phyloP scores from a whole-genome alignment of 2,329 filamentous ascomycete genomes.

The Alternaria incomplexa region DNA sequence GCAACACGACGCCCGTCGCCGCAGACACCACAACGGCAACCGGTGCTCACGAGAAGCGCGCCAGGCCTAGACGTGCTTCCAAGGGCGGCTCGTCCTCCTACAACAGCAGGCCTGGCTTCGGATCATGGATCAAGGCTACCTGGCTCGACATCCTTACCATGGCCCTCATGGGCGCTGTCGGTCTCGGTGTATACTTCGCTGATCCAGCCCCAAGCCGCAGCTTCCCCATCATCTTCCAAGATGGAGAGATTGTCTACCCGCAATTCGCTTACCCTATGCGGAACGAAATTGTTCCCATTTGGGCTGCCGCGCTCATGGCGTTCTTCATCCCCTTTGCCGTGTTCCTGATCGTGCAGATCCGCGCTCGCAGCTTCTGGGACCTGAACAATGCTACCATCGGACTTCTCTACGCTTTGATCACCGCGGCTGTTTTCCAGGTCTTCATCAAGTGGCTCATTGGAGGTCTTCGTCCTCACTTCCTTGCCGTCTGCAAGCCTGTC shows the following conservation, averaged over 20 bases:
- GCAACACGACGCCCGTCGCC: constrained; percentile 38
- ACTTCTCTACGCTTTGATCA: constrained; percentile 72
- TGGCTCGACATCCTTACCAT: constrained; percentile 73
- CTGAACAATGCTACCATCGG: constrained; percentile 74
- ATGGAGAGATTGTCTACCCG: constrained; percentile 72
- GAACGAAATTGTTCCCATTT: constrained; percentile 67
- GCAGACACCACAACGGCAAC: constrained; percentile 46
- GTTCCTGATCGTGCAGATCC: constrained; percentile 70
- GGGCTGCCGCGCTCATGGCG: constrained; percentile 70
- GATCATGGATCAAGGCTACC: constrained; percentile 72
- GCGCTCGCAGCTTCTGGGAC: constrained; percentile 60
- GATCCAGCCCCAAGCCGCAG: constrained; percentile 71
- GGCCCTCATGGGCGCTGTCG: constrained; percentile 68
- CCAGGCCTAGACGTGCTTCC: constrained; percentile 14
- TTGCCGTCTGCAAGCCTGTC: constrained; percentile 71
- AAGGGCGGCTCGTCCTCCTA: constrained; percentile 23
- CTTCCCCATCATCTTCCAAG: constrained; percentile 69
- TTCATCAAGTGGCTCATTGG: constrained; percentile 79
- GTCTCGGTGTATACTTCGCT: constrained; percentile 71
- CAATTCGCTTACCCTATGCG: constrained; percentile 74
- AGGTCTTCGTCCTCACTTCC: constrained; percentile 68
- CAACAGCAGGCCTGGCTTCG: constrained; percentile 62
- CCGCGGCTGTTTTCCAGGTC: constrained; percentile 76
- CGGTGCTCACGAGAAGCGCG: constrained; percentile 37
- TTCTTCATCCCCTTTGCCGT: constrained; percentile 69